Conservation (phyloP, 2,329 filamentous ascomycete species). For the Talaromyces marneffei region DNA sequence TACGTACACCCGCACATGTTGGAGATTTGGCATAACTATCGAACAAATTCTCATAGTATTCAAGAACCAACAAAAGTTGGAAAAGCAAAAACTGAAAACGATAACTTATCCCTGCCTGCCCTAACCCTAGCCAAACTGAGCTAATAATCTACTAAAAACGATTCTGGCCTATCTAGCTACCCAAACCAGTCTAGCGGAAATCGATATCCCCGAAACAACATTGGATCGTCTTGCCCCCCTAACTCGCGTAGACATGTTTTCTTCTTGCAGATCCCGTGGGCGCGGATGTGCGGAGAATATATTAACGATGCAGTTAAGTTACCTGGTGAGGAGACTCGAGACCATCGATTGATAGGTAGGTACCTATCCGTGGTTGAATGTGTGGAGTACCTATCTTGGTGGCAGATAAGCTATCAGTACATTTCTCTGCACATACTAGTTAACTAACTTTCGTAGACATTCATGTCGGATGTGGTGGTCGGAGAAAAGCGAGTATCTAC, state of each 20-base stretch:
- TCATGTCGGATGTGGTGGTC: neutral
- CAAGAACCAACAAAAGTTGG: neutral
- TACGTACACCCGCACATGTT: neutral
- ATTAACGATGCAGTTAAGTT: neutral
- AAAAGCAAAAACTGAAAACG: neutral
- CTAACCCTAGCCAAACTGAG: neutral
- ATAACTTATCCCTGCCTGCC: neutral
- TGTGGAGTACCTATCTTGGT: neutral
- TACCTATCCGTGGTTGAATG: neutral
- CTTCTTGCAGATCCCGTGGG: neutral
- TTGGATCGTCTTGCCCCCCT: neutral
- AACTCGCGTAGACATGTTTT: too few relatives aligned
- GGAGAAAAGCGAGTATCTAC: neutral
- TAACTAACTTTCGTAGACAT: too few relatives aligned
- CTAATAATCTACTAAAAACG: neutral
- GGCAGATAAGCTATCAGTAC: neutral
- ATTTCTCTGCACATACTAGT: too few relatives aligned
- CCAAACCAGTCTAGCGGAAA: neutral
- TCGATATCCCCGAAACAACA: neutral
- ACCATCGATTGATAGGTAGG: neutral
- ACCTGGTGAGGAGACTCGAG: neutral
- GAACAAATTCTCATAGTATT: too few relatives aligned
- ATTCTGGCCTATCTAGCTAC: conserved; percentile 12
- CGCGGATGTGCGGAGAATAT: neutral
- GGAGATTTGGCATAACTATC: too few relatives aligned